Percentiles rank a stretch among this genome's conserved stretches.
phyloP scores from a whole-genome alignment of 2,329 filamentous ascomycete genomes.

The Helicocarpus griseus region DNA sequence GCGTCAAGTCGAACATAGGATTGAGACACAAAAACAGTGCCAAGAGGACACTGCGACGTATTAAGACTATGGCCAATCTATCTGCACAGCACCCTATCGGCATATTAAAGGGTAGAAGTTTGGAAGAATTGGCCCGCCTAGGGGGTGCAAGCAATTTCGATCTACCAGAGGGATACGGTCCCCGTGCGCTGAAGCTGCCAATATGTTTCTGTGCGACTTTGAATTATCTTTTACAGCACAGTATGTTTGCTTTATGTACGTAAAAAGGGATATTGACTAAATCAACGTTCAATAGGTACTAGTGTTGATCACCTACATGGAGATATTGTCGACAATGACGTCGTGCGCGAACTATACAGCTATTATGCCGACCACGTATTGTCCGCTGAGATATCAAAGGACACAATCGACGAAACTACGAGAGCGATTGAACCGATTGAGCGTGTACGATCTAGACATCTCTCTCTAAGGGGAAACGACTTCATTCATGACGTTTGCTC shows the following conservation, averaged over 20 bases:
- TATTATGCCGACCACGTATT: constrained; percentile 32
- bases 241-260: constrained; percentile 16
- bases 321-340: constrained; percentile 25
- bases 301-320: constrained; percentile 25
- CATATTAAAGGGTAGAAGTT: constrained; percentile 25
- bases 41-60: constrained; percentile 24
- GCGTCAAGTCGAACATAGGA: constrained; percentile 25
- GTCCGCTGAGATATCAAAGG: constrained; percentile 24
- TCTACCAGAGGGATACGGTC: constrained; percentile 28
- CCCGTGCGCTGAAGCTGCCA: constrained; percentile 30
- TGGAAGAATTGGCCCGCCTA: constrained; percentile 34
- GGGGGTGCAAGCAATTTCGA: constrained; percentile 33
- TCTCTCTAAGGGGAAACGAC: constrained; percentile 8
- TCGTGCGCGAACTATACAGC: constrained; percentile 28
- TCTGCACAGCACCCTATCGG: constrained; percentile 21
- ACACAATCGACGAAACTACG: constrained; percentile 26
- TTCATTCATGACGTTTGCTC: constrained; percentile 26
- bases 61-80: constrained; percentile 30
- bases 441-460: constrained; percentile 6
- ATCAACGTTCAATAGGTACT: constrained; percentile 14
- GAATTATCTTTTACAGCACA: constrained; percentile 26
- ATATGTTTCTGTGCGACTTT: constrained; percentile 35
- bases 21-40: constrained; percentile 15
- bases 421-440: constrained; percentile 23
- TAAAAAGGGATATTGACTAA: constrained; percentile 1